Evolutionary conservation across 2,329 filamentous ascomycete genomes (phyloP).

Genomic region (Chaetomium sp.): DNA sequence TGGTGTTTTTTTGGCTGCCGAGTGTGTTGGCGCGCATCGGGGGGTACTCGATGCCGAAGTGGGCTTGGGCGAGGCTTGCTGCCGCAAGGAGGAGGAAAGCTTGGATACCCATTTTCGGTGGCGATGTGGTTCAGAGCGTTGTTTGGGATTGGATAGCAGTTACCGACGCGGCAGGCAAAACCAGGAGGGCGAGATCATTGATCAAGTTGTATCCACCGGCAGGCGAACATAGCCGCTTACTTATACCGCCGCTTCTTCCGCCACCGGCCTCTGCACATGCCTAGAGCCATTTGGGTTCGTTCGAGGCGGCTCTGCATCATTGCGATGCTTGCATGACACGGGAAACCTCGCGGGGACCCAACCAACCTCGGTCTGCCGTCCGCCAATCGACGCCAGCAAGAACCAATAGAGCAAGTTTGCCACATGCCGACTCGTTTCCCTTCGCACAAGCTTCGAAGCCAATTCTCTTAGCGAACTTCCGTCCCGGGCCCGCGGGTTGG

Average conservation of each 20-base stretch:
- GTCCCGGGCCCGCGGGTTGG: slow-evolving; percentile 3
- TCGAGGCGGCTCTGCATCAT: neutral
- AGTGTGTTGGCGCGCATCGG: slow-evolving; percentile 54
- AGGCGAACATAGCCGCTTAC: neutral
- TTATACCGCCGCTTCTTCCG: neutral
- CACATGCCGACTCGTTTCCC: neutral
- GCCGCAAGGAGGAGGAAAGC: slow-evolving; percentile 42
- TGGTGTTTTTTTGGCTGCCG: slow-evolving; percentile 38
- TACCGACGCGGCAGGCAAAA: neutral
- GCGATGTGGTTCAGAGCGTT: neutral
- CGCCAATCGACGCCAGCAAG: neutral
- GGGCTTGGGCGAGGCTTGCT: slow-evolving; percentile 46
- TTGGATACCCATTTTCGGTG: slow-evolving; percentile 39
- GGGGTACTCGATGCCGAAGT: slow-evolving; percentile 54
- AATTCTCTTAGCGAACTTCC: neutral
- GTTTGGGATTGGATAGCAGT: slow-evolving; percentile 11
- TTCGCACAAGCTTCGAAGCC: neutral
- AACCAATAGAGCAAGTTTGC: slow-evolving; percentile 36
- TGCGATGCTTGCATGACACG: neutral
- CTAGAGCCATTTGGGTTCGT: no score
- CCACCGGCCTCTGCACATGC: neutral
- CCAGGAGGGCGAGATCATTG: neutral
- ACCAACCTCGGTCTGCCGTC: neutral
- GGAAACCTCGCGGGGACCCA: neutral
- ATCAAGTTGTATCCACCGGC: neutral